Evolutionary conservation across 2,329 filamentous ascomycete genomes (phyloP).

Genomic region (Knufia fluminis): DNA sequence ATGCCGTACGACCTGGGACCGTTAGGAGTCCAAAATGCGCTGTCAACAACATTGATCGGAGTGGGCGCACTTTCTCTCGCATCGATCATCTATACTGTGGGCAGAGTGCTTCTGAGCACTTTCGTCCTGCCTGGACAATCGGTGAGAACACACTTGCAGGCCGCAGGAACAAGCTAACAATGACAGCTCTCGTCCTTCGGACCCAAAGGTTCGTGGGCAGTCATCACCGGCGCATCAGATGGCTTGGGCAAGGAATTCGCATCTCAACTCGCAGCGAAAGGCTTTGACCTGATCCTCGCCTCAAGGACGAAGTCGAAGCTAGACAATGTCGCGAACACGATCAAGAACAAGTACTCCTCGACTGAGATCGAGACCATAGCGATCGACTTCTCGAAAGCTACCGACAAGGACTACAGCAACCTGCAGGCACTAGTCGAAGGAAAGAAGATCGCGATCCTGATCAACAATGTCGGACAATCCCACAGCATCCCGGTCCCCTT

Average conservation of each 20-base stretch:
- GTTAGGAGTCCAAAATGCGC: constrained; percentile 16
- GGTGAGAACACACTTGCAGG: constrained; percentile 27
- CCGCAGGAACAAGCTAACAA: neutral
- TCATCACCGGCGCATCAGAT: constrained; percentile 91
- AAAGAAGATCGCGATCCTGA: constrained; percentile 73
- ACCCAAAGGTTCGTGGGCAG: constrained; percentile 82
- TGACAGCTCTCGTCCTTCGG: constrained; percentile 77
- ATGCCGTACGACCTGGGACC: constrained; percentile 18
- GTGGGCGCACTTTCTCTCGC: constrained; percentile 52
- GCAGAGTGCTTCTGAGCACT: constrained; percentile 55
- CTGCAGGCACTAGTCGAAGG: constrained; percentile 59
- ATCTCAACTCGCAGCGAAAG: constrained; percentile 75
- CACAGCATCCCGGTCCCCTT: constrained; percentile 91
- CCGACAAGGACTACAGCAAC: constrained; percentile 66
- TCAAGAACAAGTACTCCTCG: constrained; percentile 58
- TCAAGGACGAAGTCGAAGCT: constrained; percentile 95
- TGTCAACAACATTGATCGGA: constrained; percentile 27
- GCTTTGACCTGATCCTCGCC: constrained; percentile 90
- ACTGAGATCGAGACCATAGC: constrained; percentile 68
- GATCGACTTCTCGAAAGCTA: constrained; percentile 76
- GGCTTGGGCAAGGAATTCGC: constrained; percentile 96
- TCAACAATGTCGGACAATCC: constrained; percentile 96
- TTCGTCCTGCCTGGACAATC: constrained; percentile 54
- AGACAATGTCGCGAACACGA: constrained; percentile 63
- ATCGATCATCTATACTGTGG: constrained; percentile 48